phyloP scores from a whole-genome alignment of 1,284 basidiomycete genomes.

The Singerocomus inundabilis region DNA sequence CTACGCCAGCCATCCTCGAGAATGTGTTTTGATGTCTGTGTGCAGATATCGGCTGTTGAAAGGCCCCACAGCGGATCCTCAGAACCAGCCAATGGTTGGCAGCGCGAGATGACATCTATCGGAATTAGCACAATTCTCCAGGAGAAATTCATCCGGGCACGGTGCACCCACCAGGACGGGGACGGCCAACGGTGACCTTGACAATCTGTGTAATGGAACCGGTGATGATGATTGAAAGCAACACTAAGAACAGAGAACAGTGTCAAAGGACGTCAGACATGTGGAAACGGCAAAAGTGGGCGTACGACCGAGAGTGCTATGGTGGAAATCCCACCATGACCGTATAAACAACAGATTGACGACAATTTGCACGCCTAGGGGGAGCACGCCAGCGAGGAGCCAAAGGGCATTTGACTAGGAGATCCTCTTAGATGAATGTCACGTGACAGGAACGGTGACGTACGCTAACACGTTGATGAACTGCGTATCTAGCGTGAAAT shows the following conservation, averaged over 20 bases:
- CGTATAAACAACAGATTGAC: constrained; percentile 53
- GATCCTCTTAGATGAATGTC: background rate
- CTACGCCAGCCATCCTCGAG: constrained; percentile 71
- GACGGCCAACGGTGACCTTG: constrained; percentile 69
- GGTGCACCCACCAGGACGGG: constrained; percentile 49
- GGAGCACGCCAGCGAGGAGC: constrained; percentile 47
- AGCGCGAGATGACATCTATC: constrained; percentile 61
- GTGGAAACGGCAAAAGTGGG: background rate
- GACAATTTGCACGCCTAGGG: constrained; percentile 48
- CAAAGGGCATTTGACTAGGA: constrained; percentile 40
- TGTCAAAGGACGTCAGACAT: background rate
- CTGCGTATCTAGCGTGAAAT: constrained; percentile 45
- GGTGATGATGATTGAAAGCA: constrained; percentile 56
- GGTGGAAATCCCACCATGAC: constrained; percentile 71
- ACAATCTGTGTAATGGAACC: constrained; percentile 63
- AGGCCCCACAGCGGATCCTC: constrained; percentile 60
- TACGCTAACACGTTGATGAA: constrained; percentile 62
- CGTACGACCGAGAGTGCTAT: constrained; percentile 56
- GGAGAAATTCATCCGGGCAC: background rate
- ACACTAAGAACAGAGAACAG: constrained; percentile 36
- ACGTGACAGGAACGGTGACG: constrained; percentile 22
- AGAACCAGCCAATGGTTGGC: constrained; percentile 53
- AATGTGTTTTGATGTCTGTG: constrained; percentile 45
- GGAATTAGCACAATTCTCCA: background rate
- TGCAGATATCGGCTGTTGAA: constrained; percentile 63